Conservation (phyloP, 2,329 filamentous ascomycete genomes). For the Arthroderma uncinatum region DNA sequence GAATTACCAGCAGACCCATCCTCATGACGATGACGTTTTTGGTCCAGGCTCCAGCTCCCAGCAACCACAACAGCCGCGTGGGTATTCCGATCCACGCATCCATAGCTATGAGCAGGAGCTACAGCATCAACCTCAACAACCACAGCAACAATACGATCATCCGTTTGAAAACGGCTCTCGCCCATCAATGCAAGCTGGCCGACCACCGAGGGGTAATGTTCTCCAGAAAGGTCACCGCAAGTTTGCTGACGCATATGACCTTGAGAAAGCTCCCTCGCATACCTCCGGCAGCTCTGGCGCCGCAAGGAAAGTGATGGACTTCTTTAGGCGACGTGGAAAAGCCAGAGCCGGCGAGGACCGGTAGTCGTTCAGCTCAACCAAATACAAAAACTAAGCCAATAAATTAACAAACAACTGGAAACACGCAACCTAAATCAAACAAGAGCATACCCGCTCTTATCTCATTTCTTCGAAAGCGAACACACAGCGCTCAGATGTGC, state of each 20-base stretch:
- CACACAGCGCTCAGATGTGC: background rate
- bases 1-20: background rate
- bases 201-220: conserved; percentile 40
- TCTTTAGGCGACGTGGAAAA: conserved; percentile 80
- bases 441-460: background rate
- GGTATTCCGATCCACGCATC: background rate
- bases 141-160: background rate
- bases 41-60: conserved; percentile 19
- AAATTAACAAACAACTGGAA: background rate
- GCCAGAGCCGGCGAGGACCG: conserved; percentile 47
- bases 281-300: conserved; percentile 76
- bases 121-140: background rate
- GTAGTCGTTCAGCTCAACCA: conserved; percentile 14
- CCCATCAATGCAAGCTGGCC: conserved; percentile 34
- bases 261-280: conserved; percentile 48
- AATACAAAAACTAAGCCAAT: background rate
- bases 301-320: conserved; percentile 92
- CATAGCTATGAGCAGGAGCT: background rate
- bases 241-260: conserved; percentile 81
- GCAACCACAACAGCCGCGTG: background rate
- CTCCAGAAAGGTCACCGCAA: conserved; percentile 76
- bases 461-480: background rate
- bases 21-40: conserved; percentile 15
- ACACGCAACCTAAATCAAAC: background rate
- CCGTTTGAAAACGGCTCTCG: conserved; percentile 29